Evolutionary conservation across 306 rosid genomes (phyloP), one percentile per base, ranked within the genome.

Genomic region (Castanea mollissima): DNA sequence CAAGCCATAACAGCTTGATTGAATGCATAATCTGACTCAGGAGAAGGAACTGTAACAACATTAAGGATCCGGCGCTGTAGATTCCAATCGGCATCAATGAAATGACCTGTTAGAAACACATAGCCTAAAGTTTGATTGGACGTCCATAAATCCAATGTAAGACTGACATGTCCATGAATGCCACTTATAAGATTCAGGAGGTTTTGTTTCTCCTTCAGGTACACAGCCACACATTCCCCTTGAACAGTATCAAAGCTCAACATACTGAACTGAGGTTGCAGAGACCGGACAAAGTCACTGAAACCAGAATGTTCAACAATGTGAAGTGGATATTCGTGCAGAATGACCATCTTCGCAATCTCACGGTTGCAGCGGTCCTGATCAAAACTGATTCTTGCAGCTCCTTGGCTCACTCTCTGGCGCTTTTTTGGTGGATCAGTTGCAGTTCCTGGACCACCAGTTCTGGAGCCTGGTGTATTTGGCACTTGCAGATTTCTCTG

Each of bases 251-350:
- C 72, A 32, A 83, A 72, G 76, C 87, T 75, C 35, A 73, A 73
- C 62, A 84, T 84, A 65, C 44, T 91, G 84, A 90, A 95, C 86
- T 86, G 91, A 12, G 99, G 98, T 81, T 91, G 97, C 78, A 95
- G 91, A 84, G 73, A 80, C 70, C 41, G 90, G 3, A 83, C 86
- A 71, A 92, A 90, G 82, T 85, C 83, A 74, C 86, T 72, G 87
- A 95, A 95, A 72, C 97, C 94, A 29, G 78, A 85, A 65, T 94
- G 97, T 75, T 92, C 91, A 57, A 90, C 97, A 76, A 94, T 86
- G 81, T 92, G 79, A 82, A 92, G 99, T 71, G 97, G 97, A 85
- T 94, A 92, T 67, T 89, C 97, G 57, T 95, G 98, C 88, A 90
- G 80, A 70, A 95, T 86, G 59, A 92, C 85, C 99, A 95, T 92